phyloP scores from a whole-genome alignment of 768 basidiomycete genomes.

The Agaricus subrufescens region DNA sequence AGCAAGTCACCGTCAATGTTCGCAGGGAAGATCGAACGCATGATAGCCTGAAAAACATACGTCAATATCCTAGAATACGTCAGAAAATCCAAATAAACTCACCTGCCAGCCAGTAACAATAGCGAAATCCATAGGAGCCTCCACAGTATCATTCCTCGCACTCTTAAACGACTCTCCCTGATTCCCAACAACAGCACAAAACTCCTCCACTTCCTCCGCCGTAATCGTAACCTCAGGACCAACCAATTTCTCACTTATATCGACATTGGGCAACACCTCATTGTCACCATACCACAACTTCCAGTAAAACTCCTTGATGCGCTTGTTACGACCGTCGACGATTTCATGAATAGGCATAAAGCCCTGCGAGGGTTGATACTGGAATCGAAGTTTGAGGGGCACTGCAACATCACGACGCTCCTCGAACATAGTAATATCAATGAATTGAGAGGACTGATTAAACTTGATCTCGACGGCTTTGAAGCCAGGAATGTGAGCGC shows the following conservation, averaged over 20 bases:
- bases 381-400: slow-evolving; percentile 77
- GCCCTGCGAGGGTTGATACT: slow-evolving; percentile 83
- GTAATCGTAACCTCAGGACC: slow-evolving; percentile 84
- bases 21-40: slow-evolving; percentile 94
- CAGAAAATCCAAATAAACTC: slow-evolving; percentile 21
- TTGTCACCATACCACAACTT: slow-evolving; percentile 94
- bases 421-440: slow-evolving; percentile 76
- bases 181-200: slow-evolving; percentile 93
- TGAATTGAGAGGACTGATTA: slow-evolving; percentile 43
- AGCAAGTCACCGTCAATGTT: slow-evolving; percentile 91
- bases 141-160: slow-evolving; percentile 59
- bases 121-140: slow-evolving; percentile 98
- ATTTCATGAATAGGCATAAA: slow-evolving; percentile 93
- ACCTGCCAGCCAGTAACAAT: slow-evolving; percentile 99
- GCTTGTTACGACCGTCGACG: slow-evolving; percentile 72
- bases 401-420: slow-evolving; percentile 75
- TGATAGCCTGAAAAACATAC: slow-evolving; percentile 74
- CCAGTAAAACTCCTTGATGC: slow-evolving; percentile 99
- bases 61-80: slow-evolving; percentile 6
- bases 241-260: slow-evolving; percentile 76
- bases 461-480: slow-evolving; percentile 79
- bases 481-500: slow-evolving; percentile 67
- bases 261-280: slow-evolving; percentile 69
- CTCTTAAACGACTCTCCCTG: slow-evolving; percentile 88
- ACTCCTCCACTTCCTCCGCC: slow-evolving; percentile 73